phyloP scores from a whole-genome alignment of 2,329 filamentous ascomycete species.

The Paradendryphiella salina region DNA sequence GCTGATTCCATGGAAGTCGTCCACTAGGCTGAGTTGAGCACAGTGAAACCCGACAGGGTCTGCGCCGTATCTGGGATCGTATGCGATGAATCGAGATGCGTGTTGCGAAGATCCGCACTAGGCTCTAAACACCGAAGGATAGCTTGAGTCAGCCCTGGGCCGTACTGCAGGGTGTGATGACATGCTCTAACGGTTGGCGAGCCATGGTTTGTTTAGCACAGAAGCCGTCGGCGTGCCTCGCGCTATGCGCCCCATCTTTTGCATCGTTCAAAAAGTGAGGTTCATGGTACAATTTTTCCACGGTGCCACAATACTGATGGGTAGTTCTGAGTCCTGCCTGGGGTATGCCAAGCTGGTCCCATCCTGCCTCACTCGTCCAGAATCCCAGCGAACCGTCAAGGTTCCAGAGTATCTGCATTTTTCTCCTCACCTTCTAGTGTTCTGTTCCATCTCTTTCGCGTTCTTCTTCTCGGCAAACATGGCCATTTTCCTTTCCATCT shows the following conservation, averaged over 20 bases:
- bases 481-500: conserved; percentile 60
- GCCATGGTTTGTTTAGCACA: neutral
- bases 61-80: too few relatives aligned
- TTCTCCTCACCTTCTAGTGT: conserved; percentile 16
- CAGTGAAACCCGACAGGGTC: too few relatives aligned
- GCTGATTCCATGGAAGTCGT: too few relatives aligned
- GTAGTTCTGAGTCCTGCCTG: neutral
- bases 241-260: too few relatives aligned
- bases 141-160: neutral
- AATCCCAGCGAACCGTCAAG: neutral
- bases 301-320: neutral
- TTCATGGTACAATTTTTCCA: neutral
- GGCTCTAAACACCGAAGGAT: neutral
- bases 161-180: neutral
- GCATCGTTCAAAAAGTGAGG: neutral
- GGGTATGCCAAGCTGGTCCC: neutral
- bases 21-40: too few relatives aligned
- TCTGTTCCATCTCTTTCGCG: conserved; percentile 18
- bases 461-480: conserved; percentile 24
- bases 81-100: too few relatives aligned
- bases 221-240: neutral
- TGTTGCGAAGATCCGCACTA: neutral
- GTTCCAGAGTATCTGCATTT: neutral
- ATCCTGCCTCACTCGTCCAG: neutral
- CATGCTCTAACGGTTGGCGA: neutral